Percentiles rank a stretch among this genome's conserved stretches.
These are phyloP conservation scores for Cystobasidium pallidum DNA, from an alignment of 1,284 basidiomycete genomes.

Conservation along the genomic window DNA sequence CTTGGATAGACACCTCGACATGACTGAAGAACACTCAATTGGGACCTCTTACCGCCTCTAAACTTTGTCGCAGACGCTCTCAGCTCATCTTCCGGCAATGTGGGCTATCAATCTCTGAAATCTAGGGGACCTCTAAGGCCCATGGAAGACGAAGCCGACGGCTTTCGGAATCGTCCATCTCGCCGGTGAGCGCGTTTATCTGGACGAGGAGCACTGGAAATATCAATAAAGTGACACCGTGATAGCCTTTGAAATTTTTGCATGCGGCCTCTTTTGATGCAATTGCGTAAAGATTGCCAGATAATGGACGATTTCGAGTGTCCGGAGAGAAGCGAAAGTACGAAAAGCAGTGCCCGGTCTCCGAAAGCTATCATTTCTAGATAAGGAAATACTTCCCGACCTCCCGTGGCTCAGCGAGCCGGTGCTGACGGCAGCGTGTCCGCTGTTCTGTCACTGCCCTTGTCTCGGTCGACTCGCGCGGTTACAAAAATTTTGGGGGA, in stretches of 20 bases:
- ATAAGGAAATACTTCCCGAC: neutral
- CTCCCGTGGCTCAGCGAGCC: neutral
- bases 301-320: neutral
- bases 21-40: neutral
- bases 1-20: conserved; percentile 8
- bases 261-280: neutral
- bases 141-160: neutral
- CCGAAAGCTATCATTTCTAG: neutral
- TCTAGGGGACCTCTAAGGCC: neutral
- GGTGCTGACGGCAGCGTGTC: neutral
- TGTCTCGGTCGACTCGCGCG: conserved; percentile 10
- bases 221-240: neutral
- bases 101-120: neutral
- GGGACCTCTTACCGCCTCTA: neutral
- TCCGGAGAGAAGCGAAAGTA: neutral
- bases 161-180: neutral
- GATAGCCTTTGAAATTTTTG: too few relatives aligned
- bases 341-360: neutral
- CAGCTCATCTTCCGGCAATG: neutral
- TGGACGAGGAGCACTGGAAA: neutral
- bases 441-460: conserved; percentile 12
- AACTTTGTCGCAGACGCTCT: conserved; percentile 20
- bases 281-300: neutral
- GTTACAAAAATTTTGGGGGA: neutral
- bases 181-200: neutral